A percentile compares a stretch with the other conserved stretches of the same genome.
Evolutionary conservation across 345 rosid genomes (phyloP).

Genomic region (Ceriops zippeliana): DNA sequence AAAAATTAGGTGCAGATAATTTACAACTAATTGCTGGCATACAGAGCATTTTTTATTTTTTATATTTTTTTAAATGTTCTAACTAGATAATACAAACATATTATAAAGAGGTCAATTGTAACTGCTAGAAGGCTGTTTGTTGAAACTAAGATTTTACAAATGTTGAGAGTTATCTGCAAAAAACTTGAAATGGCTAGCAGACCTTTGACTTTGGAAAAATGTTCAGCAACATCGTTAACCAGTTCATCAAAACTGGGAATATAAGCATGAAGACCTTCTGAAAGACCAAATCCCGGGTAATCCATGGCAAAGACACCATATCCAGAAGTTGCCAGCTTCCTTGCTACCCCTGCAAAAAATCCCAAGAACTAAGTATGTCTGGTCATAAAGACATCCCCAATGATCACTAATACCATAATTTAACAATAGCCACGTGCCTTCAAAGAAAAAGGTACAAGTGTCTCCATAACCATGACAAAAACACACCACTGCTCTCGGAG

Average conservation of each 20-base stretch:
- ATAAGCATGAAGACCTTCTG: slow-evolving; percentile 87
- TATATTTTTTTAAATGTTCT: background rate
- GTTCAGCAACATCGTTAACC: slow-evolving; percentile 81
- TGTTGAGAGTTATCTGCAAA: background rate
- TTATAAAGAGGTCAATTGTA: background rate
- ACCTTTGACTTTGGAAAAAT: slow-evolving; percentile 84
- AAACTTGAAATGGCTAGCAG: background rate
- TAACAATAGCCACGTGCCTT: slow-evolving; percentile 52
- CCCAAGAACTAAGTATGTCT: slow-evolving; percentile 10
- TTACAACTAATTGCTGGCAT: background rate
- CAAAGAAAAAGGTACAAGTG: slow-evolving; percentile 89
- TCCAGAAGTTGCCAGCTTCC: slow-evolving; percentile 79
- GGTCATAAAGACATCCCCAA: slow-evolving; percentile 14
- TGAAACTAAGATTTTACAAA: too few relatives aligned
- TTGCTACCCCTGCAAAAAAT: slow-evolving; percentile 63
- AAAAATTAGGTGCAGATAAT: background rate
- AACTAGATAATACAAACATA: background rate
- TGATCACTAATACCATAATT: slow-evolving; percentile 12
- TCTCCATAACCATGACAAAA: slow-evolving; percentile 98
- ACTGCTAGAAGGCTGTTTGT: background rate
- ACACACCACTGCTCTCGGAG: slow-evolving; percentile 72
- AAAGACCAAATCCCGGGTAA: slow-evolving; percentile 92
- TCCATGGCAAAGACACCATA: slow-evolving; percentile 93
- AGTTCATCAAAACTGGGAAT: slow-evolving; percentile 72
- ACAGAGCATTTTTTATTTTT: background rate